Base-by-base conservation (phyloP, 2,329 filamentous ascomycete genomes). In the Epichloe glyceriae region DNA sequence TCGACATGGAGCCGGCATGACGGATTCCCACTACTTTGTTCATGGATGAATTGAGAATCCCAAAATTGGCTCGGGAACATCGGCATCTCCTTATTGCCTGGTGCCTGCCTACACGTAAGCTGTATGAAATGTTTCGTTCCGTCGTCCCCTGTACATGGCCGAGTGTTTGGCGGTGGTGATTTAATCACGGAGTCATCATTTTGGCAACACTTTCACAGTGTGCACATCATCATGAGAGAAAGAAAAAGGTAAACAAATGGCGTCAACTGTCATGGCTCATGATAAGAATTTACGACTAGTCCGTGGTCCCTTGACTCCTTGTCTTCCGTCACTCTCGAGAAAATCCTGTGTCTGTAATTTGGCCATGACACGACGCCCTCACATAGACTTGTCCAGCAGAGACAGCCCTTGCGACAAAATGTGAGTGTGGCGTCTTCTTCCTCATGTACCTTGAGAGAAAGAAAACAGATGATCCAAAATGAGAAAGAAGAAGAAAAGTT, bases 191-290 rank as follows among this genome's bases (percentile, higher is more conserved):
- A 30, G 12, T 38, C 12, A n/a, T 38, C 35, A n/a, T 38, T 8
- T n/a, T n/a, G 35, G 35, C 35, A 38, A 30, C 26, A 30, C 26
- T 30, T 30, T 30, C 26, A 26, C 26, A 10, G 26, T 10, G 14
- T n/a, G n/a, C n/a, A 42, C 40, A 20, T 42, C 17, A 22, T n/a
- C 3, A 11, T 26, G 26, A 4, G 8, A 30, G n/a, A 10, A 30
- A 1, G 10, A 30, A 10, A 1, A 7, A 19, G 4, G 5, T 20
- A 26, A 19, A 38, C 8, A 45, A 50, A 50, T 17, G 17, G 41
- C 42, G 46, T 50, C 49, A 26, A 50, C 34, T 50, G 51, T 52
- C 52, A 37, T 48, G 26, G 47, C 42, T 48, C 19, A 37, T 52
- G 35, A 42, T 34, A 17, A 50, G 37, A 50, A 50, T 41, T 41